Evolutionary conservation across 495 filamentous ascomycete species (phyloP), one percentile per base, ranked within the genome.

Genomic region (Neurospora discreta): DNA sequence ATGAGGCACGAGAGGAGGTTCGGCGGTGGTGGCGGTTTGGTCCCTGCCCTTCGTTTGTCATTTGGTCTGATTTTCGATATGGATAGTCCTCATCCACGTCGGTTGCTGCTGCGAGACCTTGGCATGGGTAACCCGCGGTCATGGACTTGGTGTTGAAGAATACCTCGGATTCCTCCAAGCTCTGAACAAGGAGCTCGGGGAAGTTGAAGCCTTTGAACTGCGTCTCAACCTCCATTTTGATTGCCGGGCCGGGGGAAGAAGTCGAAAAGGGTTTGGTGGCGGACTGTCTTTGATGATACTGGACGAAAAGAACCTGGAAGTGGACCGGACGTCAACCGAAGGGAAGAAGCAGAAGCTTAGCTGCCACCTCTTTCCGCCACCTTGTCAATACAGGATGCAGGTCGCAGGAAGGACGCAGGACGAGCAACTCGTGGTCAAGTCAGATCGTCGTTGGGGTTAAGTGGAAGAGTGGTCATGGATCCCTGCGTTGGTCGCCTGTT

Each of bases 151-250:
- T 78, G n/a, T 73, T 77, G 70, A 83, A 85, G 67, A 81, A 73
- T 15, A 76, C 73, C 58, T 75, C 71, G 41, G 83, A 84, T 11
- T 71, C 52, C 72, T 82, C 79, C 58, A 85, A 78, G 68, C 85
- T 82, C 67, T 77, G 74, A 15, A 78, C 83, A 18, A 86, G 78
- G 69, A 85, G 73, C 75, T 86, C 84, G 26, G 83, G 79, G 33
- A 86, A 74, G 75, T 81, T 85, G 73, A 75, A 78, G 67, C 75
- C 79, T 68, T 80, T 74, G 10, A 76, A 60, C 69, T 76, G 75
- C 67, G 79, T 75, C 41, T 44, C 39, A 18, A 39, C 13, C 33
- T 71, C 73, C 73, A 76, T 72, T 42, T 74, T 71, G 69, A 42
- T 68, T 11, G 39, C 40, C 68, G 65, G 6, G 15, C 26, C 13